Conservation (phyloP, 345 rosid genomes). For the Carallia pectinifolia region DNA sequence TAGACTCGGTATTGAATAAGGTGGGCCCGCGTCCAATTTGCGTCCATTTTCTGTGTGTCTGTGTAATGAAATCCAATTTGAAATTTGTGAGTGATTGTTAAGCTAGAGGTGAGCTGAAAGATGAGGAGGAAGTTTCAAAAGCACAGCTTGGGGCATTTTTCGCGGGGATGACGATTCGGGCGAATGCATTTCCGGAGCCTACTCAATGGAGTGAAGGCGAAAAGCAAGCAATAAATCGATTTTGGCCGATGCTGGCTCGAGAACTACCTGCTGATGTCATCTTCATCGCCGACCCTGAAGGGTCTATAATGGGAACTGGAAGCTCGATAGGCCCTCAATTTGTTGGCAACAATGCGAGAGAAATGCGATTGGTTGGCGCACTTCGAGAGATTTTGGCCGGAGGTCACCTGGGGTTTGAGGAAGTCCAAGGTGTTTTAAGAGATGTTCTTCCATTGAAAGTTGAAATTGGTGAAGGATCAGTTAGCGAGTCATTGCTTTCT, state of each 20-base stretch:
- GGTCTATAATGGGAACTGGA: constrained; percentile 72
- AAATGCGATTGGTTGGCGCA: constrained; percentile 96
- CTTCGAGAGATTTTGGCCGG: constrained; percentile 93
- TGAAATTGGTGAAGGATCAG: constrained; percentile 44
- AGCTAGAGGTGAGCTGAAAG: constrained; percentile 77
- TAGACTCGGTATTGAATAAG: too few species aligned
- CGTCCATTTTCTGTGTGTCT: neutral
- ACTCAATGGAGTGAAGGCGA: constrained; percentile 99
- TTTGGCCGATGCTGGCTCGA: constrained; percentile 78
- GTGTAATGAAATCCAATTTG: neutral
- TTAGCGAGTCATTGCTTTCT: constrained; percentile 81
- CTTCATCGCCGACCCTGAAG: constrained; percentile 95
- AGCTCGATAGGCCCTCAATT: constrained; percentile 73
- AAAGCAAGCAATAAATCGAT: constrained; percentile 58
- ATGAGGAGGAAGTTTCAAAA: constrained; percentile 71
- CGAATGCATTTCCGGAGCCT: constrained; percentile 81
- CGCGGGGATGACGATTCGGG: constrained; percentile 93
- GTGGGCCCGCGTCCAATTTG: too few species aligned
- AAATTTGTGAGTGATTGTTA: constrained; percentile 14
- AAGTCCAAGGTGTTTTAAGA: constrained; percentile 81
- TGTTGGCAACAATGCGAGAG: constrained; percentile 62
- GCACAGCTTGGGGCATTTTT: constrained; percentile 96
- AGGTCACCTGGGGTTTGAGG: constrained; percentile 92
- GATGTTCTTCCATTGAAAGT: constrained; percentile 73
- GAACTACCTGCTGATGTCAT: constrained; percentile 77